Evolutionary conservation across 495 filamentous ascomycete species (phyloP).

Genomic region (Peziza echinospora): DNA sequence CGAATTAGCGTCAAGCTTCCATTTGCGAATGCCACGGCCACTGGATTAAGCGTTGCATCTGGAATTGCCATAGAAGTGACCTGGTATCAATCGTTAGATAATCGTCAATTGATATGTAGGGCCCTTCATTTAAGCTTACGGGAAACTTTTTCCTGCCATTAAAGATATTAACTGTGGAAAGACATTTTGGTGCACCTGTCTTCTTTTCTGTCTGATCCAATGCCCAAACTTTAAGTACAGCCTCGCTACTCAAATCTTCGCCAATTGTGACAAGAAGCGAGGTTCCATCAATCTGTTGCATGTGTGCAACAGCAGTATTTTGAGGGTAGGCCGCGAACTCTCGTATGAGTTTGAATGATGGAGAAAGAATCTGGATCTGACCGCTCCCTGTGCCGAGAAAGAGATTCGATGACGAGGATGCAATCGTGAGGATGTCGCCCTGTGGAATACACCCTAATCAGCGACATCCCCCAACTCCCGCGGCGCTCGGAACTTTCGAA

Average conservation of each 20-base stretch:
- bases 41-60: background rate
- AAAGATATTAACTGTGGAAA: slow-evolving; percentile 62
- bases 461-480: too few species aligned
- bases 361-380: slow-evolving; percentile 62
- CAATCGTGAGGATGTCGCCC: slow-evolving; percentile 44
- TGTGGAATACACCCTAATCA: too few species aligned
- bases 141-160: slow-evolving; percentile 89
- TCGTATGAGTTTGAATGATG: slow-evolving; percentile 65
- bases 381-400: slow-evolving; percentile 77
- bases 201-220: slow-evolving; percentile 89
- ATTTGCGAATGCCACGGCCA: slow-evolving; percentile 81
- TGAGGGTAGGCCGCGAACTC: slow-evolving; percentile 69
- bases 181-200: slow-evolving; percentile 64
- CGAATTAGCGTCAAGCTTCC: slow-evolving; percentile 83
- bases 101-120: too few species aligned
- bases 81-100: background rate
- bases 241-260: slow-evolving; percentile 70
- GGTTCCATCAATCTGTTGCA: slow-evolving; percentile 81
- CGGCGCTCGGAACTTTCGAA: too few species aligned
- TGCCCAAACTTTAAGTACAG: slow-evolving; percentile 85
- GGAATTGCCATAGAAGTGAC: slow-evolving; percentile 48
- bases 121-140: too few species aligned
- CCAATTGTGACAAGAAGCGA: slow-evolving; percentile 68
- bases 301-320: slow-evolving; percentile 47
- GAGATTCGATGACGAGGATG: slow-evolving; percentile 72